Conservation (phyloP, 208 protist species). For the Phytomonas sp. region DNA sequence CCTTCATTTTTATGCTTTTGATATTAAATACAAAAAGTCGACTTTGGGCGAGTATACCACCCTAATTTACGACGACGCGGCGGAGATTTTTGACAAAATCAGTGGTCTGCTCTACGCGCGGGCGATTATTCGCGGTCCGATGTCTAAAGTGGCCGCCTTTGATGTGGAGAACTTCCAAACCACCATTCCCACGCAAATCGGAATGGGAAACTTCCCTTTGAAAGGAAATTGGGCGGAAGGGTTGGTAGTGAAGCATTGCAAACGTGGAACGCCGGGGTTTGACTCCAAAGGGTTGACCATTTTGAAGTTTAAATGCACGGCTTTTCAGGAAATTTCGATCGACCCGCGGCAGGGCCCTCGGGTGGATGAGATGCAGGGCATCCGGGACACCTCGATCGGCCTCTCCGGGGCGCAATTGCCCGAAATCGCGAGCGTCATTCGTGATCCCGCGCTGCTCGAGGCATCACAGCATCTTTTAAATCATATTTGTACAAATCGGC, state of each 20-base stretch:
- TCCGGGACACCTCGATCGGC: constrained; percentile 39
- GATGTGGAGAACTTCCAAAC: constrained; percentile 79
- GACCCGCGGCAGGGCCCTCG: constrained; percentile 62
- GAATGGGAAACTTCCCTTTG: constrained; percentile 80
- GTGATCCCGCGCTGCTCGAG: constrained; percentile 30
- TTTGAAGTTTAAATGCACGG: constrained; percentile 82
- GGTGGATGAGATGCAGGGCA: constrained; percentile 58
- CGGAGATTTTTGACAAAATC: constrained; percentile 56
- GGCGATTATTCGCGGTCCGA: constrained; percentile 63
- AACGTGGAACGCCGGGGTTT: constrained; percentile 51
- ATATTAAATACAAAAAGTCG: constrained; percentile 69
- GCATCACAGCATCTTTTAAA: constrained; percentile 37
- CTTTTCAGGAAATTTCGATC: constrained; percentile 80
- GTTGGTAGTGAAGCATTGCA: constrained; percentile 65
- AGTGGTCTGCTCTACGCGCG: constrained; percentile 65
- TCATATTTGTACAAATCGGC: constrained; percentile 75
- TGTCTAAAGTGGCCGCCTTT: constrained; percentile 72
- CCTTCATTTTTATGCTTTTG: constrained; percentile 85
- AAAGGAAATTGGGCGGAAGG: constrained; percentile 79
- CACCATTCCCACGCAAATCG: constrained; percentile 67
- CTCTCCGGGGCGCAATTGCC: constrained; percentile 63
- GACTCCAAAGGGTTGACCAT: constrained; percentile 52
- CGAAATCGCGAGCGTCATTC: constrained; percentile 53
- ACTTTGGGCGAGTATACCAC: constrained; percentile 24
- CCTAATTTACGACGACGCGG: constrained; percentile 65